phyloP scores from a whole-genome alignment of 129 eudicot genomes.

The Flaveria trinervia region DNA sequence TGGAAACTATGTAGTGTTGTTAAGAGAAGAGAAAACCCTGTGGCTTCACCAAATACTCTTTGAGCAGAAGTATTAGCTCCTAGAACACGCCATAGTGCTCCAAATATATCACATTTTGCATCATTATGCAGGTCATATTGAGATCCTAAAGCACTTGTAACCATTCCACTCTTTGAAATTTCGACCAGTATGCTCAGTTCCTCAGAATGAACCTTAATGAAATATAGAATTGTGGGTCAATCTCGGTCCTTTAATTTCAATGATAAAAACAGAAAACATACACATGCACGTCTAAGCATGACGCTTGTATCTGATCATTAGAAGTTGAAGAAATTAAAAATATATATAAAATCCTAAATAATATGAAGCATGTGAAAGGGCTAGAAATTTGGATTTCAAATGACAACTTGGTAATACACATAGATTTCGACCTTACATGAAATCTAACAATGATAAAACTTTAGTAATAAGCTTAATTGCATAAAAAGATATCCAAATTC shows the following conservation, averaged over 20 bases:
- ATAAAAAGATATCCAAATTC: not conserved
- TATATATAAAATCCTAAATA: not conserved
- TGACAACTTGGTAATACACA: not conserved
- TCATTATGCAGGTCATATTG: conserved; percentile 71
- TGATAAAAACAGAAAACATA: not conserved
- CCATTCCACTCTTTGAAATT: conserved; percentile 92
- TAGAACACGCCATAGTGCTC: conserved; percentile 88
- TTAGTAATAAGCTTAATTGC: conserved; percentile 1
- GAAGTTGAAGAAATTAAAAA: not conserved
- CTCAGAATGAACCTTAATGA: conserved; percentile 81
- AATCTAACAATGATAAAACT: not conserved
- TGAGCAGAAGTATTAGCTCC: conserved; percentile 77
- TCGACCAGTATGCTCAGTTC: conserved; percentile 85
- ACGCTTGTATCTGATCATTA: not conserved
- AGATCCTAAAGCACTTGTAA: conserved; percentile 85
- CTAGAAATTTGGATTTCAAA: not conserved
- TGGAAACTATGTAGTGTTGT: conserved; percentile 86
- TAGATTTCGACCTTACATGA: not conserved
- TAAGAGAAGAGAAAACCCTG: conserved; percentile 86
- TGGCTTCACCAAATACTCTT: conserved; percentile 97
- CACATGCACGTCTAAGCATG: conserved; percentile 1
- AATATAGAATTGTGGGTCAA: conserved; percentile 20
- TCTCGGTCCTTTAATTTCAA: not conserved
- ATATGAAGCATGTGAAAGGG: not conserved
- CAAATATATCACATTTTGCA: conserved; percentile 93